Evolutionary conservation across 2,329 filamentous ascomycete species (phyloP).

Genomic region (Xylariomycetidae sp.): DNA sequence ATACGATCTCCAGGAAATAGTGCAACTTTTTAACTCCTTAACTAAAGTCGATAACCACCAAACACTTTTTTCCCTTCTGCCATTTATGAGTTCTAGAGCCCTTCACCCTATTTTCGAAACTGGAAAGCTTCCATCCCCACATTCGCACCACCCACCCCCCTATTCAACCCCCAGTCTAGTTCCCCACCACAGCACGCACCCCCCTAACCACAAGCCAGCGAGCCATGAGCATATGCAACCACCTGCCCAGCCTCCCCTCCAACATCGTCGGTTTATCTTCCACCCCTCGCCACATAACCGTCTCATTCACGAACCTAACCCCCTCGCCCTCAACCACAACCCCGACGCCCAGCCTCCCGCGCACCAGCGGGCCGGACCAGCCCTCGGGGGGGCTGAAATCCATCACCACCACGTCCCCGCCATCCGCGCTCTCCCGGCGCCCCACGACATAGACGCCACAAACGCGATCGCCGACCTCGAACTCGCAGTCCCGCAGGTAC

Average conservation of each 20-base stretch:
- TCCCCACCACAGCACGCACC: constrained; percentile 14
- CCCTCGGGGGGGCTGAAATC: constrained; percentile 16
- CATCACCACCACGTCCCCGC: constrained; percentile 11
- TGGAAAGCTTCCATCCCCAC: too few species aligned
- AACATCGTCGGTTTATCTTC: constrained; percentile 14
- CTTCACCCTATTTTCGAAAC: too few species aligned
- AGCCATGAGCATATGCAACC: constrained; percentile 19
- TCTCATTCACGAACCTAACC: constrained; percentile 33
- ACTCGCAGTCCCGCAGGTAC: constrained; percentile 14
- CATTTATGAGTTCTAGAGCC: too few species aligned
- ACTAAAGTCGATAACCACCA: too few species aligned
- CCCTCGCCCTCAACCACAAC: constrained; percentile 28
- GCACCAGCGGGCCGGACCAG: constrained; percentile 15
- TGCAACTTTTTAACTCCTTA: too few species aligned
- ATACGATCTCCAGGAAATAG: too few species aligned
- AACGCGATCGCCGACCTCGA: constrained; percentile 15
- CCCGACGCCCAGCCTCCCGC: constrained; percentile 14
- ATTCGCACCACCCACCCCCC: too few species aligned
- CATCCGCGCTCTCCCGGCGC: not conserved
- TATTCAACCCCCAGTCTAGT: too few species aligned
- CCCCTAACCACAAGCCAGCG: constrained; percentile 20
- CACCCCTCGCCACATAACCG: constrained; percentile 29
- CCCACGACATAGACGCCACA: constrained; percentile 21
- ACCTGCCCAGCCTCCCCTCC: constrained; percentile 15
- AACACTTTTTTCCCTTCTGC: too few species aligned